Conservation (phyloP, 176 grass and related monocot species). For the Zizania latifolia region DNA sequence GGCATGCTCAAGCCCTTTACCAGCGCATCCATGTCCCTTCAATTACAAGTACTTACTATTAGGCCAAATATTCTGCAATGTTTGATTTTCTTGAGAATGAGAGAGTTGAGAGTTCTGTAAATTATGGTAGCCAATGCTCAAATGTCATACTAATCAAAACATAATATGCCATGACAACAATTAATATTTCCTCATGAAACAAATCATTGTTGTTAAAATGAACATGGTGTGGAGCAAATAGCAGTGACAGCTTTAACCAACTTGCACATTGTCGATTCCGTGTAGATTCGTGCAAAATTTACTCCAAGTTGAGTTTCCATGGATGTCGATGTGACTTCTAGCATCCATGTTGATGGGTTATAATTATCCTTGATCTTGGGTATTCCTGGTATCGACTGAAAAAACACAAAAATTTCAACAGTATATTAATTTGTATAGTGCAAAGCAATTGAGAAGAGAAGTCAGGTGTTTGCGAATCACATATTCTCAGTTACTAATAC, state of each 20-base stretch:
- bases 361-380: constrained; percentile 66
- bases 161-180: background rate
- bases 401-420: background rate
- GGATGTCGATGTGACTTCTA: constrained; percentile 63
- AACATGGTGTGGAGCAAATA: background rate
- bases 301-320: constrained; percentile 50
- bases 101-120: background rate
- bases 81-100: background rate
- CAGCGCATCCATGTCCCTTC: constrained; percentile 31
- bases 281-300: constrained; percentile 68
- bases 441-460: too few relatives aligned
- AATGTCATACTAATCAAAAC: background rate
- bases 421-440: background rate
- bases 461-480: too few relatives aligned
- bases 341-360: constrained; percentile 85
- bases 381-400: constrained; percentile 48
- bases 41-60: background rate
- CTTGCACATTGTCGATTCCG: constrained; percentile 47
- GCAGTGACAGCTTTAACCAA: constrained; percentile 18
- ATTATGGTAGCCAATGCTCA: background rate
- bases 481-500: too few relatives aligned
- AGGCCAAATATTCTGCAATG: background rate
- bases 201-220: background rate
- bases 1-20: constrained; percentile 24
- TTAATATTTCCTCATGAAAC: background rate